Evolutionary conservation across 805 yeast species (phyloP), one percentile per base, ranked within the genome.

Genomic region (Suhomyces canberraensis): DNA sequence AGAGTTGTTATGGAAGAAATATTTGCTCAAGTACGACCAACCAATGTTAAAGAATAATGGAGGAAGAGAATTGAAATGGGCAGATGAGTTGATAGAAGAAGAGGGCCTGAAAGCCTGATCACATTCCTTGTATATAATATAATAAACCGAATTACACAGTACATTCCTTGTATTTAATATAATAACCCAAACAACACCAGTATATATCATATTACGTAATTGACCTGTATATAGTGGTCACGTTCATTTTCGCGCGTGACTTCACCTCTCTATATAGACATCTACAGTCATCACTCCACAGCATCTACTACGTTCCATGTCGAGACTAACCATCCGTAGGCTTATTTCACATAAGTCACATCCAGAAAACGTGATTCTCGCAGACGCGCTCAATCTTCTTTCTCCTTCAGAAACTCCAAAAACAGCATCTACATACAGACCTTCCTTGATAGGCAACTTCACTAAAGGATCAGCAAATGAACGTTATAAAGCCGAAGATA

Each of bases 1-100:
- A 0, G 88, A 81, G 15, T 44, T 79, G 13, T 35, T 61, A 24
- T 69, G 73, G 74, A 52, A 54, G 33, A 34, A 51, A 4, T 65
- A 65, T 37, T 48, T 68, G 39, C 40, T 46, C 3, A 35, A 36
- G 33, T 51, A 46, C 26, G 46, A 56, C 19, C 47, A 41, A 18
- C 50, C 51, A 4, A 37, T 25, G 16, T 29, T 64, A 16, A 28
- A 40, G 25, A 42, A 36, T 24, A 44, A 47, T 30, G 37, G 47
- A 8, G 33, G 41, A 5, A 44, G 46, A 40, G 39, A 35, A 13
- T 54, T 66, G 45, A 58, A 62, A 42, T 66, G 73, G 73, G 66
- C 71, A 2, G 71, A 66, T 40, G 60, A 64, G 17, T 47, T 66
- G 41, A 56, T 64, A 21, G 64, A 52, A 16, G 42, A 42, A n/a